Evolutionary conservation across 306 rosid species (phyloP), one percentile per base, ranked within the genome.

Genomic region (Pyrus bretschneideri): DNA sequence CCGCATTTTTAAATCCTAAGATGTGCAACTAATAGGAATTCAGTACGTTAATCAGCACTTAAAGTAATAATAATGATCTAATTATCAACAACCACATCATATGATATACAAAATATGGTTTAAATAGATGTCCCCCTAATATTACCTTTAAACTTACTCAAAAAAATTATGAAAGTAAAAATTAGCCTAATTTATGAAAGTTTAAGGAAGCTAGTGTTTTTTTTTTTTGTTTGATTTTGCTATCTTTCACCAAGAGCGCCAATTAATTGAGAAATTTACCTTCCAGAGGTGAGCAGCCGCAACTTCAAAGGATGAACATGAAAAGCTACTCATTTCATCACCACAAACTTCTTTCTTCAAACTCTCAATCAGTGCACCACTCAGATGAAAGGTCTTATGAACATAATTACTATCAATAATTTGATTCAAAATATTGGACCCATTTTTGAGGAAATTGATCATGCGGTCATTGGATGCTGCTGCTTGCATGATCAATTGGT

Each of bases 251-350:
- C 55, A 49, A 49, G 55, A 49, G 55, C 21, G 55, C 62, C 25
- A 57, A 57, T 62, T 14, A 62, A 29, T 27, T 62, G 21, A 66
- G 59, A 5, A 54, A 21, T 54, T 71, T 83, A 91, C 97, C 97
- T 92, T 90, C 93, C 97, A 92, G 31, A 92, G 89, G 74, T 85
- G 93, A 84, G 96, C 86, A 3, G 96, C 88, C 66, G 90, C 80
- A 68, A 90, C 81, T 84, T 92, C 97, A 75, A 89, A 92, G 64
- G 96, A 88, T 29, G 97, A 92, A 79, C 85, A 85, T 27, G 81
- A 64, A 83, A 84, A 81, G 22, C 70, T 76, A 72, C 59, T 78
- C 46, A 33, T 54, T 59, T 77, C 70, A 21, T 31, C 60, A 42
- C 81, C 73, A 7, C 81, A 74, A 67, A 77, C 73, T 42, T 85